Evolutionary conservation across 257 asterid species (phyloP).

Genomic region (Penstemon davidsonii): DNA sequence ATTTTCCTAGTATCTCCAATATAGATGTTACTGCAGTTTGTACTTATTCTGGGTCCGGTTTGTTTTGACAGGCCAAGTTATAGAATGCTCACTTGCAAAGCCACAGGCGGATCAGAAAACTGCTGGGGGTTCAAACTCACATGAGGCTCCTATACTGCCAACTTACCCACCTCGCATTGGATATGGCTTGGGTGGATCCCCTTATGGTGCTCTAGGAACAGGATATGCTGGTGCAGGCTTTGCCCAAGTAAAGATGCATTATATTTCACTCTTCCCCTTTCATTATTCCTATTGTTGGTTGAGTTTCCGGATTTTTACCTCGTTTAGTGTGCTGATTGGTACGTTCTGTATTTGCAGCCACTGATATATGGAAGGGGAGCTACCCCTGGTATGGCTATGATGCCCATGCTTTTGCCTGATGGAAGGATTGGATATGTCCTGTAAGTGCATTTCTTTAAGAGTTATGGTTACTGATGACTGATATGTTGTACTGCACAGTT

Average conservation of each 20-base stretch:
- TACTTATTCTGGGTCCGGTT: constrained; percentile 25
- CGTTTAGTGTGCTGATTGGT: constrained; percentile 24
- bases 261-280: constrained; percentile 14
- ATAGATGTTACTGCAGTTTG: constrained; percentile 18
- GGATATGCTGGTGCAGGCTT: constrained; percentile 60
- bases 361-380: constrained; percentile 79
- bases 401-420: constrained; percentile 99
- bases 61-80: constrained; percentile 65
- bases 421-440: constrained; percentile 99
- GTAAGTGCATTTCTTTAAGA: constrained; percentile 52
- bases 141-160: constrained; percentile 60
- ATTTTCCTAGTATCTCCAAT: constrained; percentile 12
- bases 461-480: constrained; percentile 4
- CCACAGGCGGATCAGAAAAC: constrained; percentile 90
- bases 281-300: background rate
- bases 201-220: constrained; percentile 74
- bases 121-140: constrained; percentile 56
- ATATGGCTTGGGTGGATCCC: constrained; percentile 76
- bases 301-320: constrained; percentile 8
- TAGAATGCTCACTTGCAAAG: constrained; percentile 97
- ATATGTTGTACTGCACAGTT: background rate
- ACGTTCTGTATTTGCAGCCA: constrained; percentile 50
- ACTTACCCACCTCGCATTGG: constrained; percentile 77
- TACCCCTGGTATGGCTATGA: constrained; percentile 96
- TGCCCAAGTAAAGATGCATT: constrained; percentile 65